phyloP scores from a whole-genome alignment of 805 yeast genomes.

The Pichia ethanolica region DNA sequence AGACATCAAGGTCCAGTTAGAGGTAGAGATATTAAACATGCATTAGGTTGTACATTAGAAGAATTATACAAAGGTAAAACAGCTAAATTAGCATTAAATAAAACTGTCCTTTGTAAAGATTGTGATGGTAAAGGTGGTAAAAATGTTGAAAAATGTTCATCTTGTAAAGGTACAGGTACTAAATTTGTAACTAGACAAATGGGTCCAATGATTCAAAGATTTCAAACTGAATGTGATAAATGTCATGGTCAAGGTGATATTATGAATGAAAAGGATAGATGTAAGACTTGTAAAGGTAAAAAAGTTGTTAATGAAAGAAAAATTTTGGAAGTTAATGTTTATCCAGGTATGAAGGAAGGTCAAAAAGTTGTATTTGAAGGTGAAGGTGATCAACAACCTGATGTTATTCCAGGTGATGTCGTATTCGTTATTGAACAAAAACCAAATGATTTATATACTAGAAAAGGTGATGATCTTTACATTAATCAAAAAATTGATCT shows the following conservation, averaged over 20 bases:
- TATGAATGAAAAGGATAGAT: conserved; percentile 78
- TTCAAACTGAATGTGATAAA: conserved; percentile 87
- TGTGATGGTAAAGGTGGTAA: conserved; percentile 98
- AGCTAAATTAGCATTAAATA: conserved; percentile 88
- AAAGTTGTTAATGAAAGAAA: conserved; percentile 84
- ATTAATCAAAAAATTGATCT: conserved; percentile 85
- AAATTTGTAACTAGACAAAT: conserved; percentile 91
- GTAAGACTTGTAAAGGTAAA: conserved; percentile 83
- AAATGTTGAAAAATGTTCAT: conserved; percentile 76
- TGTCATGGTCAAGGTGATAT: conserved; percentile 93
- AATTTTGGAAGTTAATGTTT: conserved; percentile 88
- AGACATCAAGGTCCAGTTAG: conserved; percentile 77
- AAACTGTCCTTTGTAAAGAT: conserved; percentile 76
- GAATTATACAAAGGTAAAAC: conserved; percentile 92
- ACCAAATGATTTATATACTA: conserved; percentile 72
- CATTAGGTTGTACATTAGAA: conserved; percentile 78
- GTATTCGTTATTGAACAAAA: conserved; percentile 86
- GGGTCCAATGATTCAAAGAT: conserved; percentile 99
- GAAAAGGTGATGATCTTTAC: conserved; percentile 83
- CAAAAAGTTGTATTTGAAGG: conserved; percentile 87
- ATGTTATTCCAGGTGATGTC: conserved; percentile 93
- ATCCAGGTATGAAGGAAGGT: conserved; percentile 95
- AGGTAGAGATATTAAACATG: conserved; percentile 89
- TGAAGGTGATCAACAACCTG: conserved; percentile 97
- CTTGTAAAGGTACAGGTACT: conserved; percentile 89